Evolutionary conservation across 1,284 basidiomycete genomes (phyloP).

Genomic region (Sporisorium graminicola): DNA sequence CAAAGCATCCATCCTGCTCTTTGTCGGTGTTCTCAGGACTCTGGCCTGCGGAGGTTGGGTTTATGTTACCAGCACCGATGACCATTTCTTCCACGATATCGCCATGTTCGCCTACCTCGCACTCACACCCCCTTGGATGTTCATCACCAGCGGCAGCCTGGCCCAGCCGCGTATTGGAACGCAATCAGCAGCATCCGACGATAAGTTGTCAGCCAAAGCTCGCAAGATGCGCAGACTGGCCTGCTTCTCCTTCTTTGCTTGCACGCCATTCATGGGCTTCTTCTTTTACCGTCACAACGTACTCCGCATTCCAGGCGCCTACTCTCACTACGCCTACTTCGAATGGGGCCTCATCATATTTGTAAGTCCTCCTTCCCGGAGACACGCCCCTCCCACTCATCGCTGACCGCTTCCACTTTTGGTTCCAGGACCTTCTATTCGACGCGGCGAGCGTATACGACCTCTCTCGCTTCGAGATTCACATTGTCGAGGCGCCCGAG

Average conservation of each 20-base stretch:
- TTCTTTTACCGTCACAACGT: constrained; percentile 64
- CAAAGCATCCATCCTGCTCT: constrained; percentile 71
- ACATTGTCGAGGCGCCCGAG: constrained; percentile 49
- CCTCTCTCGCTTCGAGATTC: constrained; percentile 56
- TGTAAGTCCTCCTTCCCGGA: constrained; percentile 30
- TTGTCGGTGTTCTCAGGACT: constrained; percentile 81
- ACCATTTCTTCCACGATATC: constrained; percentile 86
- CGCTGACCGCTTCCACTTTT: background rate
- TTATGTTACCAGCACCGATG: constrained; percentile 84
- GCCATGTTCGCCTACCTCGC: constrained; percentile 79
- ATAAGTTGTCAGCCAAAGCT: constrained; percentile 45
- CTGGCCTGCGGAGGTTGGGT: constrained; percentile 92
- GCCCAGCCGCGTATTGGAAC: constrained; percentile 20
- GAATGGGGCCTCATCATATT: constrained; percentile 66
- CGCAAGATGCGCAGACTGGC: constrained; percentile 51
- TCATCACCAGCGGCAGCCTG: constrained; percentile 57
- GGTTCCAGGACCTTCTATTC: constrained; percentile 61
- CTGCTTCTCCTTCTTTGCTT: constrained; percentile 56
- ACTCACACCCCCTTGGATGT: constrained; percentile 79
- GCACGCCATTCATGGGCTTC: constrained; percentile 64
- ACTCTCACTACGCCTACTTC: constrained; percentile 64
- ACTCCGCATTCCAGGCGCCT: constrained; percentile 61
- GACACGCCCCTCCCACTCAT: background rate
- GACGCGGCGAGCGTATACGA: constrained; percentile 61
- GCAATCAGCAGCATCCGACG: constrained; percentile 1